phyloP scores from a whole-genome alignment of 2,329 filamentous ascomycete species.

The Ceratocystis variospora region DNA sequence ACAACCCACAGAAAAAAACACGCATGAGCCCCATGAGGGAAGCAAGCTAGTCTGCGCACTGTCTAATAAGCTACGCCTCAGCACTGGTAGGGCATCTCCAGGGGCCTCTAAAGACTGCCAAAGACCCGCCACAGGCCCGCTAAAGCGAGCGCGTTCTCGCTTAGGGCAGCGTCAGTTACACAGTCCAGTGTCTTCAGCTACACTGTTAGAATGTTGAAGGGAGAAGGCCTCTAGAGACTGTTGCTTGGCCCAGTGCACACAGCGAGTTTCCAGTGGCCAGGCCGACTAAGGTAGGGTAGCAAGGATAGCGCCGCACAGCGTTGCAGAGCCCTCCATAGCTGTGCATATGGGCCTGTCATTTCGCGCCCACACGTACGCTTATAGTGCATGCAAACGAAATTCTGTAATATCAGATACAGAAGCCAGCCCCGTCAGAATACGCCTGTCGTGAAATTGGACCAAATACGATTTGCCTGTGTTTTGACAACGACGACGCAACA shows the following conservation, averaged over 20 bases:
- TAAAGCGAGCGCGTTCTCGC: neutral
- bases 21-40: slow-evolving; percentile 7
- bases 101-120: no score
- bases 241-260: slow-evolving; percentile 9
- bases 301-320: slow-evolving; percentile 12
- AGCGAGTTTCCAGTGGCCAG: slow-evolving; percentile 11
- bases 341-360: slow-evolving; percentile 6
- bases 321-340: no score
- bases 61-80: no score
- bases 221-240: neutral
- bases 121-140: no score
- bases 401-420: slow-evolving; percentile 1
- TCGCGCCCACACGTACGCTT: slow-evolving; percentile 1
- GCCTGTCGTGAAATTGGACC: neutral
- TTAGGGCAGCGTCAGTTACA: neutral
- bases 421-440: neutral
- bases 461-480: neutral
- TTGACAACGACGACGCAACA: neutral
- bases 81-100: no score
- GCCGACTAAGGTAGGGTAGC: neutral
- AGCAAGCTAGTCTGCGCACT: no score
- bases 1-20: slow-evolving; percentile 12
- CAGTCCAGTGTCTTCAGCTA: neutral
- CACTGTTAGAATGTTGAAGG: slow-evolving; percentile 6
- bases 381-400: slow-evolving; percentile 10